A percentile compares a stretch with the other conserved stretches of the same genome.
phyloP scores from a whole-genome alignment of 139 green algal genomes.

The Dunaliella sp. region DNA sequence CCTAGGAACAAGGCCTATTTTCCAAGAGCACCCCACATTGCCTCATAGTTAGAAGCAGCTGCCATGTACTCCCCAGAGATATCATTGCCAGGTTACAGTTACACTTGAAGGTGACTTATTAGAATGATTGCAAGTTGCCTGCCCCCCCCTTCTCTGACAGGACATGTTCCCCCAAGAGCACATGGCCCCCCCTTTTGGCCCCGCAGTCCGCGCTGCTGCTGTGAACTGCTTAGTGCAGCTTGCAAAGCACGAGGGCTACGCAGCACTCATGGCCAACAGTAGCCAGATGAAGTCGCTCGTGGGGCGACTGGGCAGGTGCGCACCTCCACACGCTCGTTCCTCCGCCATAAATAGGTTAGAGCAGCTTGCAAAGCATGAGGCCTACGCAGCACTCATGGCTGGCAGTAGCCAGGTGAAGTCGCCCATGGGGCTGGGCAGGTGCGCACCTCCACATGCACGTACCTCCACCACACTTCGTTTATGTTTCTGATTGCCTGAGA shows the following conservation, averaged over 20 bases:
- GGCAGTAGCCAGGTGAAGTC: not conserved
- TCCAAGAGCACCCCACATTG: no score
- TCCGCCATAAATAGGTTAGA: conserved; percentile 9
- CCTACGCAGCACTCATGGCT: conserved; percentile 2
- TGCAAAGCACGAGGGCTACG: conserved; percentile 5
- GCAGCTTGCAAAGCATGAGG: conserved; percentile 22
- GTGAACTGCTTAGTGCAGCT: conserved; percentile 29
- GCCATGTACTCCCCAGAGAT: no score
- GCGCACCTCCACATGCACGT: no score
- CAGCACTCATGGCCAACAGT: not conserved
- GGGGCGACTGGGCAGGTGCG: not conserved
- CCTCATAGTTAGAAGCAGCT: no score
- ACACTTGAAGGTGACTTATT: no score
- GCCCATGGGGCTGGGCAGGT: not conserved
- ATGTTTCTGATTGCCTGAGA: no score
- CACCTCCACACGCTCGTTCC: not conserved
- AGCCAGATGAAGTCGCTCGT: not conserved
- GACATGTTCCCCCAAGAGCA: no score
- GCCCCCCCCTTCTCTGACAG: no score
- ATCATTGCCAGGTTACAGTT: no score
- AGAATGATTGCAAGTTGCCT: no score
- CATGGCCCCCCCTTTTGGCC: conserved; percentile 22
- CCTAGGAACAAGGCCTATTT: no score
- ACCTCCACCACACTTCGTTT: no score
- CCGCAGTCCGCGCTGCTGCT: conserved; percentile 21